Conservation (phyloP, 73 alveolate genomes). For the Paramecium primaurelia region DNA sequence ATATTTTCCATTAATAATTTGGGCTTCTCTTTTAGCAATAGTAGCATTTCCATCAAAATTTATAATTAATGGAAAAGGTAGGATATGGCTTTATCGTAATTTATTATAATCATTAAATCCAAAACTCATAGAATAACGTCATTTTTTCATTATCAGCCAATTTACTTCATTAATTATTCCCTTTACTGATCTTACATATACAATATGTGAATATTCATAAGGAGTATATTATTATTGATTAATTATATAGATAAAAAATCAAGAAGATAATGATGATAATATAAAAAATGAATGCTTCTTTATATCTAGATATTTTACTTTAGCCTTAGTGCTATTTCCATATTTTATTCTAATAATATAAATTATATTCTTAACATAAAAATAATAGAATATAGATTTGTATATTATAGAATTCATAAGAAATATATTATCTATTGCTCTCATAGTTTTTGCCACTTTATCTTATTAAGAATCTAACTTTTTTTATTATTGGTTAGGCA, state of each 20-base stretch:
- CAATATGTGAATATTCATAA: not conserved
- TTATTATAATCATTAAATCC: not conserved
- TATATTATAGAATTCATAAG: not conserved
- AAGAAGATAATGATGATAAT: not conserved
- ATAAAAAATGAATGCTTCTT: not conserved
- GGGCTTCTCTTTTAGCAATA: not conserved
- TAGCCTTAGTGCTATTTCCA: not conserved
- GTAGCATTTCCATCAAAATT: not conserved
- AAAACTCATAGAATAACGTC: not conserved
- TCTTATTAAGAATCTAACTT: not conserved
- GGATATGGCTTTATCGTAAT: not conserved
- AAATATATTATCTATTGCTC: not conserved
- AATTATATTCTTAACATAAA: not conserved
- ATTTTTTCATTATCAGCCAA: not conserved
- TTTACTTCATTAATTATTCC: constrained; percentile 28
- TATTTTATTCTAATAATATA: not conserved
- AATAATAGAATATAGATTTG: not conserved
- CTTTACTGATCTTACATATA: constrained; percentile 1
- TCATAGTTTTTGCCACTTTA: not conserved
- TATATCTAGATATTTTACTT: not conserved
- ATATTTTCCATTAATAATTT: not conserved
- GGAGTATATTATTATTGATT: not conserved
- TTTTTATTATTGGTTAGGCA: not conserved
- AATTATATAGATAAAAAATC: not conserved
- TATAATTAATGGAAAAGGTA: not conserved